These are phyloP conservation scores for Eucalyptus curtisii DNA, from an alignment of 345 rosid genomes.

Conservation along the genomic window DNA sequence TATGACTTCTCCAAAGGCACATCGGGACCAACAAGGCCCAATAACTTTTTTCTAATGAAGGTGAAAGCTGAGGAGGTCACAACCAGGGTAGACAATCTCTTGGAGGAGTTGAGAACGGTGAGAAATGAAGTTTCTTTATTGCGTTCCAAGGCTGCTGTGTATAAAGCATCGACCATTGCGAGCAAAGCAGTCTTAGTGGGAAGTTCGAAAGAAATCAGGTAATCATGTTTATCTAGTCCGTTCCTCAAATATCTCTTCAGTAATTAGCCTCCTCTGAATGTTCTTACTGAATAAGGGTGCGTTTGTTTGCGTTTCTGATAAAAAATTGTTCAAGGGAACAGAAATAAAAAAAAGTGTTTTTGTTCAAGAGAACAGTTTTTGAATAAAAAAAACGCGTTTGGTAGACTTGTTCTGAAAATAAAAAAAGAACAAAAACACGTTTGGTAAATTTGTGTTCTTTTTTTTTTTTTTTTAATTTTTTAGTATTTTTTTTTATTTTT, in stretches of 20 bases:
- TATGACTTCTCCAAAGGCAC: background rate
- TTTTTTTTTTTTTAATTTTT: too few relatives aligned
- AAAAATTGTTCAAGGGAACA: too few relatives aligned
- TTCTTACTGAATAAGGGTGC: background rate
- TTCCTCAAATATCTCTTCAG: background rate
- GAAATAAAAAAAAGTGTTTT: too few relatives aligned
- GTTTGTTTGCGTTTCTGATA: too few relatives aligned
- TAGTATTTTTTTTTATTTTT: too few relatives aligned
- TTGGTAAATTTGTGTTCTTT: too few relatives aligned
- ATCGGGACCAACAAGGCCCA: background rate
- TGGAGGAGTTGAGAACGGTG: constrained; percentile 58
- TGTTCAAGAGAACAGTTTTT: too few relatives aligned
- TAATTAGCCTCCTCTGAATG: background rate
- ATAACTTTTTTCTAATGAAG: constrained; percentile 20
- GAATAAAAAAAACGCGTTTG: too few relatives aligned
- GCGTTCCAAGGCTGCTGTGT: constrained; percentile 71
- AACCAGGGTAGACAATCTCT: constrained; percentile 62
- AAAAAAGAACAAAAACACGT: too few relatives aligned
- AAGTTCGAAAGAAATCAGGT: constrained; percentile 50
- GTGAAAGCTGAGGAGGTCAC: constrained; percentile 90
- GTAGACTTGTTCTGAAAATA: too few relatives aligned
- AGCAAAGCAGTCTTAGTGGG: constrained; percentile 60
- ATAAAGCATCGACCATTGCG: constrained; percentile 56
- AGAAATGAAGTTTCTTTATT: constrained; percentile 64
- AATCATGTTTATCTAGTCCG: background rate